Conservation (phyloP, 176 grass and related monocot genomes). For the Thalia dealbata region DNA sequence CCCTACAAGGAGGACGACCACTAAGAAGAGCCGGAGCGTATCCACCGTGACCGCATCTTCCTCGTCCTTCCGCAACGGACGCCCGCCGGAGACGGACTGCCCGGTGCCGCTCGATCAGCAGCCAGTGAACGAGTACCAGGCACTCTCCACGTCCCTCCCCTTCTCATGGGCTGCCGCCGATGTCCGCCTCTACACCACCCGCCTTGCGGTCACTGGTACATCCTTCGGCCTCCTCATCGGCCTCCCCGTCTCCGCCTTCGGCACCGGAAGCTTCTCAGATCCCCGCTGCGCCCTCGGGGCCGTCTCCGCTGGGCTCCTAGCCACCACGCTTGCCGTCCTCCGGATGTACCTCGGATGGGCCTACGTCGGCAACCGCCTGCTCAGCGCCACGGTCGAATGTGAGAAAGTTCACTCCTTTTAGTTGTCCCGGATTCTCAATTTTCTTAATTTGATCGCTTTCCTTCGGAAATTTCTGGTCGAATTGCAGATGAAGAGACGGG, state of each 20-base stretch:
- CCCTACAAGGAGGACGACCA: neutral
- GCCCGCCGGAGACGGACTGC: constrained; percentile 73
- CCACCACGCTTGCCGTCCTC: constrained; percentile 70
- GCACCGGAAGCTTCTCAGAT: constrained; percentile 25
- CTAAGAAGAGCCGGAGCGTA: neutral
- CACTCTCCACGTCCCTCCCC: constrained; percentile 49
- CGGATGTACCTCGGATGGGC: constrained; percentile 98
- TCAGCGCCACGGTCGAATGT: constrained; percentile 97
- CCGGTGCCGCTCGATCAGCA: constrained; percentile 79
- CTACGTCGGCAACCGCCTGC: constrained; percentile 82
- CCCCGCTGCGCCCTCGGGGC: constrained; percentile 57
- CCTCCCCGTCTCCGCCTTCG: constrained; percentile 76
- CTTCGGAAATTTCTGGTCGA: neutral
- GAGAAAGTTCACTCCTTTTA: constrained; percentile 18
- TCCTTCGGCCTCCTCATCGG: constrained; percentile 64
- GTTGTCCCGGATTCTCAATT: neutral
- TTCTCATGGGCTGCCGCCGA: constrained; percentile 75
- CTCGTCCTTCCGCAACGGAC: constrained; percentile 76
- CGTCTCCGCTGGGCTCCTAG: constrained; percentile 55
- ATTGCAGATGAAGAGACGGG: constrained; percentile 89
- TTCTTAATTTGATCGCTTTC: neutral
- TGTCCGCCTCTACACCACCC: constrained; percentile 47
- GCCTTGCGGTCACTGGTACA: constrained; percentile 48
- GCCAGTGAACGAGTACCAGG: constrained; percentile 92
- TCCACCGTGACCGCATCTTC: constrained; percentile 6